Conservation (phyloP, 441 rosid genomes). For the Adansonia grandidieri region DNA sequence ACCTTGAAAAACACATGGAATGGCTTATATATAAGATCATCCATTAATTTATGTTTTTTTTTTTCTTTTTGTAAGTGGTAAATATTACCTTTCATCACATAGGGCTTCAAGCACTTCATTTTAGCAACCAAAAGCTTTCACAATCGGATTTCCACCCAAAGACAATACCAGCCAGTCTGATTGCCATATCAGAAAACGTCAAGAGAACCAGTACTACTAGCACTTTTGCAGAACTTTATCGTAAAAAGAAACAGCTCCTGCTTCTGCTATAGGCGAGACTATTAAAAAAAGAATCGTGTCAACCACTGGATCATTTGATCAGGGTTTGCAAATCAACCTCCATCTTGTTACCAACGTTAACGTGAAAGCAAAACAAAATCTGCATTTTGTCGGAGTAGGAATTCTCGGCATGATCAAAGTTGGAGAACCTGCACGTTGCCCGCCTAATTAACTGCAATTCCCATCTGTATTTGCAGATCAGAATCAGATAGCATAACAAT, state of each 20-base stretch:
- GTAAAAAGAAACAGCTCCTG: neutral
- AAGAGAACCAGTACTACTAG: neutral
- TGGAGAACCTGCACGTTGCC: slow-evolving; percentile 31
- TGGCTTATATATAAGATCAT: too few species aligned
- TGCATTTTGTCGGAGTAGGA: slow-evolving; percentile 15
- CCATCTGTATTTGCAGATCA: slow-evolving; percentile 26
- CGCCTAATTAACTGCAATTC: slow-evolving; percentile 5
- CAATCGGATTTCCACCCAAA: neutral
- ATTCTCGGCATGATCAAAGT: slow-evolving; percentile 29
- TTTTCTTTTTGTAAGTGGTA: too few species aligned
- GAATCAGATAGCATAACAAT: neutral
- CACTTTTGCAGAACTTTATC: neutral
- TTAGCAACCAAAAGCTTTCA: neutral
- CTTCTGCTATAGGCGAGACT: neutral
- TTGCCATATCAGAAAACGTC: neutral
- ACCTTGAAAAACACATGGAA: too few species aligned
- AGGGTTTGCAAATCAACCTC: slow-evolving; percentile 21
- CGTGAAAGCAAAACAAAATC: slow-evolving; percentile 7
- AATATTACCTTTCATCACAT: too few species aligned
- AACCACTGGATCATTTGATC: slow-evolving; percentile 7
- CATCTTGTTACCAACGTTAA: slow-evolving; percentile 1
- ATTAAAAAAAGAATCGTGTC: slow-evolving; percentile 9
- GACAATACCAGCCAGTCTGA: neutral
- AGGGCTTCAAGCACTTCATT: too few species aligned
- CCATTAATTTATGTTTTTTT: too few species aligned